Conservation (phyloP, 495 filamentous ascomycete genomes). For the Trichoderma reesei region DNA sequence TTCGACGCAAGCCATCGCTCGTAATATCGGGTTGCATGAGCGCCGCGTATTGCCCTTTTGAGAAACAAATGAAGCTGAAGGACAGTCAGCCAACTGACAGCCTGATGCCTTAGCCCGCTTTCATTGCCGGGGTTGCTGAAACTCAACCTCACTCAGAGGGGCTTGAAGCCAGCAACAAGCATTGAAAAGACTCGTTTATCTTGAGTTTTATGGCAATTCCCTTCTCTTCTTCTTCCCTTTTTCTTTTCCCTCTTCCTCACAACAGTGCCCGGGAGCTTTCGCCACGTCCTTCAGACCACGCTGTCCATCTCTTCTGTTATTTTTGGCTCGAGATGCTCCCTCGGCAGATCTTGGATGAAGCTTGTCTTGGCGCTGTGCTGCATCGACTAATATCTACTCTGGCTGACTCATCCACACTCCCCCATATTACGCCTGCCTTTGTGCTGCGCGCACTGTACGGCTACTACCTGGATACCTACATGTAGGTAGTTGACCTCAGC, state of each 20-base stretch:
- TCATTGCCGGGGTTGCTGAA: not conserved
- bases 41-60: not conserved
- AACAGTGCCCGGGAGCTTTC: no score
- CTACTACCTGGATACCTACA: not conserved
- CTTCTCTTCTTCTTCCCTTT: no score
- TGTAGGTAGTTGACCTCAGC: not conserved
- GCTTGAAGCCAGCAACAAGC: not conserved
- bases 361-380: conserved; percentile 1
- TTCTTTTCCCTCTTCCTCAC: not conserved
- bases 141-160: no score
- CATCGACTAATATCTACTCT: not conserved
- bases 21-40: not conserved
- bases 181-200: not conserved
- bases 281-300: not conserved
- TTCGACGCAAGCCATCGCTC: not conserved
- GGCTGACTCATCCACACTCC: not conserved
- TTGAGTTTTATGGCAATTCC: no score
- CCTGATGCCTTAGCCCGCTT: not conserved
- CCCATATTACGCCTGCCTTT: not conserved
- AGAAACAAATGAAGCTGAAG: not conserved
- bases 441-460: not conserved
- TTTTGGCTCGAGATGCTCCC: not conserved
- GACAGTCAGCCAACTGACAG: conserved; percentile 3
- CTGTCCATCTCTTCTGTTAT: not conserved
- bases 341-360: not conserved